Base-by-base conservation (phyloP, 805 yeast species). In the Lipomyces sp. region DNA sequence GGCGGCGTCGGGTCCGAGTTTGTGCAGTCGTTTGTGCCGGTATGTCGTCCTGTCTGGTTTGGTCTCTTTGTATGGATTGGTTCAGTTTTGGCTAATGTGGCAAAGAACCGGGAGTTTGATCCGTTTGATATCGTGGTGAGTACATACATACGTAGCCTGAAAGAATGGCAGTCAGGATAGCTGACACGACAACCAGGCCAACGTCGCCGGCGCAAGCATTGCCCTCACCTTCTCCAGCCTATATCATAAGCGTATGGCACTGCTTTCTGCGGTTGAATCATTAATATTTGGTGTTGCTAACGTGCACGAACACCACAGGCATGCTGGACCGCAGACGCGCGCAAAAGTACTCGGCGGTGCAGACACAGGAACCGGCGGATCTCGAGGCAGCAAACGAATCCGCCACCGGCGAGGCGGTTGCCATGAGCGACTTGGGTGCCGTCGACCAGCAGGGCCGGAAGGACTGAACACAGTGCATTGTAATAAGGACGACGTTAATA, bases 1-100 rank as follows among this genome's bases (percentile, higher is more conserved):
- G 74, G 69, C n/a, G 70, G 74, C 11, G 55, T 70, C 32, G 73
- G 71, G 5, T 68, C 74, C 2, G 76, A 72, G 57, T 60, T 70
- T 41, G 57, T 59, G 4, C 76, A 72, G 52, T 57, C 61, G 13
- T 47, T 68, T 22, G 58, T 66, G 7, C 65, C 69, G 6, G 66
- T 59, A 47, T 23, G 53, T 47, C 26, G 2, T 14, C 1, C 16
- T 57, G n/a, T 28, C 14, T 31, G 43, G 38, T 34, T n/a, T n/a
- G n/a, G n/a, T n/a, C n/a, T n/a, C n/a, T n/a, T n/a, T n/a, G n/a
- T n/a, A n/a, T n/a, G n/a, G n/a, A n/a, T n/a, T n/a, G n/a, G n/a
- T n/a, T n/a, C n/a, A n/a, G n/a, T n/a, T n/a, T n/a, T n/a, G n/a
- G n/a, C n/a, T 38, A n/a, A 8, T 29, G 21, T 26, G 6, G 18